Evolutionary conservation across 768 basidiomycete genomes (phyloP).

Genomic region (Amyloporia xantha): DNA sequence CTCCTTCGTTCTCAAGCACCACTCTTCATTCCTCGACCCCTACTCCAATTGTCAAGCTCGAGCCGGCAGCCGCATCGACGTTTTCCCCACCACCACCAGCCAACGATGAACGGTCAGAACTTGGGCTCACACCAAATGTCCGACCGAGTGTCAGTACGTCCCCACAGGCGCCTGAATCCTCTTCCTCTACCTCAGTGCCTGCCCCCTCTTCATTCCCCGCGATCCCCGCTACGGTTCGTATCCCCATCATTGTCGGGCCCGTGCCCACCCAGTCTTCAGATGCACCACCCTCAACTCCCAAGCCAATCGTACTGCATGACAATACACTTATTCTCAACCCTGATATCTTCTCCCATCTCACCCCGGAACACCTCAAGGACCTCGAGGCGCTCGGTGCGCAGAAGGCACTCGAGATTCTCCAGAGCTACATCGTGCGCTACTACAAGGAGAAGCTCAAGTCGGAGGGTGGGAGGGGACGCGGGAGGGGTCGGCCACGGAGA

Average conservation of each 20-base stretch:
- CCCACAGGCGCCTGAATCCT: slow-evolving; percentile 6
- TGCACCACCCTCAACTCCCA: slow-evolving; percentile 25
- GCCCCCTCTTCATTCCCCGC: slow-evolving; percentile 18
- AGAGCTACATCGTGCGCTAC: slow-evolving; percentile 78
- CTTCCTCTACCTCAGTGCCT: slow-evolving; percentile 6
- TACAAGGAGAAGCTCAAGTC: slow-evolving; percentile 66
- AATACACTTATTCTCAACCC: slow-evolving; percentile 82
- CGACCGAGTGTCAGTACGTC: neutral
- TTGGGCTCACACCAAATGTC: neutral
- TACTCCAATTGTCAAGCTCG: slow-evolving; percentile 16
- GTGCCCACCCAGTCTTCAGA: slow-evolving; percentile 49
- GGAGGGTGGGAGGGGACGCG: slow-evolving; percentile 28
- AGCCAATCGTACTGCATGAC: slow-evolving; percentile 78
- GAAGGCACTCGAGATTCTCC: slow-evolving; percentile 74
- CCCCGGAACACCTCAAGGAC: slow-evolving; percentile 63
- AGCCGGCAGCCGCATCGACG: slow-evolving; percentile 13
- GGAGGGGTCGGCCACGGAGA: slow-evolving; percentile 35
- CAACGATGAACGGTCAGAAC: neutral
- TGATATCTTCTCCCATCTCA: slow-evolving; percentile 72
- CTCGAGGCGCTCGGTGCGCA: slow-evolving; percentile 78
- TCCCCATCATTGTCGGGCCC: slow-evolving; percentile 74
- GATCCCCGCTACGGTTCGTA: slow-evolving; percentile 43
- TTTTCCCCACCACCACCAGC: slow-evolving; percentile 6
- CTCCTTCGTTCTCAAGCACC: slow-evolving; percentile 3
- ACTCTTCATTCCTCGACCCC: slow-evolving; percentile 3